phyloP scores from a whole-genome alignment of 192 early-diverging fungal genomes.

The Coemansia sp. region DNA sequence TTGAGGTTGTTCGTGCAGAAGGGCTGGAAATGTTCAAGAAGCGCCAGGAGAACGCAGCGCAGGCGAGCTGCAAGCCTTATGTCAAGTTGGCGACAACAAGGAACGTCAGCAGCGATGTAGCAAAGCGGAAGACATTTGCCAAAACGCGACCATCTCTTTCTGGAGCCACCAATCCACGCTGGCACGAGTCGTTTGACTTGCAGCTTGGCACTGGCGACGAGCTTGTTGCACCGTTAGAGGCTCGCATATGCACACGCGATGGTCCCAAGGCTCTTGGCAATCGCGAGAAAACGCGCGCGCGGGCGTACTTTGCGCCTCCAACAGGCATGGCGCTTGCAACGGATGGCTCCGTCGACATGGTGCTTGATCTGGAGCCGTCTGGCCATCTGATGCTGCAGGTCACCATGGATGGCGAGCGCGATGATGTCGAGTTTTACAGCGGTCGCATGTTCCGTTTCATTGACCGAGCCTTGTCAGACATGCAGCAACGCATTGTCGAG shows the following conservation, averaged over 20 bases:
- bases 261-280: slow-evolving; percentile 49
- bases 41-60: slow-evolving; percentile 46
- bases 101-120: slow-evolving; percentile 49
- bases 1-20: slow-evolving; percentile 71
- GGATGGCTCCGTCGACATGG: slow-evolving; percentile 68
- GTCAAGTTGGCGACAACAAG: slow-evolving; percentile 58
- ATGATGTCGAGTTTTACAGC: slow-evolving; percentile 83
- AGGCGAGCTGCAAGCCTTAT: slow-evolving; percentile 56
- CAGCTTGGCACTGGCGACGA: slow-evolving; percentile 54
- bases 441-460: slow-evolving; percentile 73
- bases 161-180: slow-evolving; percentile 65
- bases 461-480: slow-evolving; percentile 68
- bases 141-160: slow-evolving; percentile 54
- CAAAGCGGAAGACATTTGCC: slow-evolving; percentile 60
- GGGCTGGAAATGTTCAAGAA: slow-evolving; percentile 65
- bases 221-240: slow-evolving; percentile 37
- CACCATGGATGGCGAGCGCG: slow-evolving; percentile 77
- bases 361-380: slow-evolving; percentile 67
- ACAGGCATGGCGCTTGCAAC: slow-evolving; percentile 30
- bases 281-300: slow-evolving; percentile 59
- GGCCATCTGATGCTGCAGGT: slow-evolving; percentile 69
- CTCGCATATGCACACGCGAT: slow-evolving; percentile 52
- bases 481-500: slow-evolving; percentile 71
- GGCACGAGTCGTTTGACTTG: slow-evolving; percentile 78
- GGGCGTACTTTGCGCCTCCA: slow-evolving; percentile 61